phyloP scores from a whole-genome alignment of 2,329 filamentous ascomycete genomes.

The Fusarium stilboides region DNA sequence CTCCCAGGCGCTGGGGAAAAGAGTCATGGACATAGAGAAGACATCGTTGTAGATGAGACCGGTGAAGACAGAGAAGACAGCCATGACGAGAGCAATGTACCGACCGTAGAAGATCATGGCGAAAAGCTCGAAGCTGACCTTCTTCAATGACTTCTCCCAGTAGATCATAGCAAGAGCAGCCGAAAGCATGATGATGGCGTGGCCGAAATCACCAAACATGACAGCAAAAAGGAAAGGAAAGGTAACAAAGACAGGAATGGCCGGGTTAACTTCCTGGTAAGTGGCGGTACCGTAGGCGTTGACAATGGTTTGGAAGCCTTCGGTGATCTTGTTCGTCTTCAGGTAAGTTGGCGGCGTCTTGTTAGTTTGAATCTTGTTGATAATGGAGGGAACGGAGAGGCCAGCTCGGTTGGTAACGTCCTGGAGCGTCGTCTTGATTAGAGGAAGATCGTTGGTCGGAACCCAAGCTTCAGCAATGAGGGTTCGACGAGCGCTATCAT shows the following conservation, averaged over 20 bases:
- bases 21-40: constrained; percentile 92
- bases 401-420: constrained; percentile 97
- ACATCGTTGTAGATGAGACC: constrained; percentile 98
- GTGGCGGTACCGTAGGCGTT: constrained; percentile 98
- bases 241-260: constrained; percentile 93
- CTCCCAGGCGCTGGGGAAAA: constrained; percentile 92
- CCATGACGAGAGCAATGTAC: constrained; percentile 99
- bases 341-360: constrained; percentile 98
- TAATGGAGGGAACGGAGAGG: constrained; percentile 96
- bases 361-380: constrained; percentile 97
- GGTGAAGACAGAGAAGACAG: constrained; percentile 95
- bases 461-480: constrained; percentile 98
- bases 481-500: constrained; percentile 94
- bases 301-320: constrained; percentile 98
- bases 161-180: constrained; percentile 95
- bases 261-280: constrained; percentile 97
- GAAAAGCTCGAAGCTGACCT: constrained; percentile 93
- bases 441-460: constrained; percentile 88
- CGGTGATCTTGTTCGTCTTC: constrained; percentile 98
- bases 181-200: constrained; percentile 89
- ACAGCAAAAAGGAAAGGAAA: constrained; percentile 99
- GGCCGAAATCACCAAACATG: constrained; percentile 99
- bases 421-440: constrained; percentile 93
- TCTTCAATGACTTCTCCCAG: constrained; percentile 93
- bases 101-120: constrained; percentile 99